A percentile compares a stretch with the other conserved stretches of the same genome.
phyloP scores from a whole-genome alignment of 1,139 yeast species.

The Blastobotrys capitulatus region DNA sequence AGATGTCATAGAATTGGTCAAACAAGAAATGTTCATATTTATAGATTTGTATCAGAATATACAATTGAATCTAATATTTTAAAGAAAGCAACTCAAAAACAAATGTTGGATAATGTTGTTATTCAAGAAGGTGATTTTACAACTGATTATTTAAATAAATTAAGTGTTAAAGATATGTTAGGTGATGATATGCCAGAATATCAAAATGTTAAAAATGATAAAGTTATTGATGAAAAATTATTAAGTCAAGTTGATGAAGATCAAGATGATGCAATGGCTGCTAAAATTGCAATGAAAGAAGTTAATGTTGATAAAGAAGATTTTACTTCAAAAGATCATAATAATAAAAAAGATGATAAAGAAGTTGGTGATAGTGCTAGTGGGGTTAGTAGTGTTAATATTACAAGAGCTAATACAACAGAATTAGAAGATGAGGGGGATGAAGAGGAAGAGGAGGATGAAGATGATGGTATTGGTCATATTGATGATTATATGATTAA shows the following conservation, averaged over 20 bases:
- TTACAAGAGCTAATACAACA: constrained; percentile 8
- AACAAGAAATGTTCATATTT: constrained; percentile 94
- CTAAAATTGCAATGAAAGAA: constrained; percentile 82
- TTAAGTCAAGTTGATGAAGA: constrained; percentile 96
- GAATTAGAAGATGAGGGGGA: constrained; percentile 7
- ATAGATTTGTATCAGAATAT: constrained; percentile 91
- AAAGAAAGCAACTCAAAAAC: constrained; percentile 90
- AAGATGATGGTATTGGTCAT: constrained; percentile 78
- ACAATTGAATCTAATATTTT: constrained; percentile 95
- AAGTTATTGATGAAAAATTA: constrained; percentile 46
- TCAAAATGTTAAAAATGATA: constrained; percentile 27
- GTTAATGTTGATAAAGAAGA: constrained; percentile 82
- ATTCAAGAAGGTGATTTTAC: constrained; percentile 98
- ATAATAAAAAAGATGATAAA: constrained; percentile 13
- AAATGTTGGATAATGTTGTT: constrained; percentile 90
- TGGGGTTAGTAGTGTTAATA: constrained; percentile 12
- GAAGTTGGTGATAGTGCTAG: constrained; percentile 18
- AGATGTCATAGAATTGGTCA: constrained; percentile 99
- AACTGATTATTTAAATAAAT: constrained; percentile 87
- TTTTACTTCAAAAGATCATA: constrained; percentile 42
- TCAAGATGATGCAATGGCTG: constrained; percentile 92
- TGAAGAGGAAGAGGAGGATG: constrained; percentile 44
- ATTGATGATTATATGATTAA: constrained; percentile 96
- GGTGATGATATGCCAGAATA: constrained; percentile 53
- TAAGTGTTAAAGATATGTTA: constrained; percentile 82